Conservation (phyloP, 2,329 filamentous ascomycete species). For the Pseudogymnoascus sp. region DNA sequence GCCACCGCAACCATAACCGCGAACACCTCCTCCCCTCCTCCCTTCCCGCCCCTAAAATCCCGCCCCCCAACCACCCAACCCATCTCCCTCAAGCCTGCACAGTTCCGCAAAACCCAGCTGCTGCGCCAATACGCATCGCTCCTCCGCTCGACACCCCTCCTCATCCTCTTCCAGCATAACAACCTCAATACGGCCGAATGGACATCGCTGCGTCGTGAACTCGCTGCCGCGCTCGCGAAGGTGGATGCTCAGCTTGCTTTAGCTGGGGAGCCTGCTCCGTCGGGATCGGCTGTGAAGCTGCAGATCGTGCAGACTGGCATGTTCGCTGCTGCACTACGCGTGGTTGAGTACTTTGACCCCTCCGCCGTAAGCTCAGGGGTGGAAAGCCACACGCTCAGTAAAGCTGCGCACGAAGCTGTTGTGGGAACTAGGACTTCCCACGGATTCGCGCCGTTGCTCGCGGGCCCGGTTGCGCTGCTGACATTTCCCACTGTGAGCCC, state of each 20-base stretch:
- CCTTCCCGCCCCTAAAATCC: slow-evolving; percentile 12
- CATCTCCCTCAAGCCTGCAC: slow-evolving; percentile 75
- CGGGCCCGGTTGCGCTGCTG: slow-evolving; percentile 72
- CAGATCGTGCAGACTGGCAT: slow-evolving; percentile 86
- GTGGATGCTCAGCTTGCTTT: slow-evolving; percentile 46
- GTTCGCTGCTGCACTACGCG: slow-evolving; percentile 72
- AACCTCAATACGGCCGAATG: slow-evolving; percentile 62
- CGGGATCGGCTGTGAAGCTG: slow-evolving; percentile 51
- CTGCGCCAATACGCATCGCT: slow-evolving; percentile 65
- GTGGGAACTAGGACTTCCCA: slow-evolving; percentile 41
- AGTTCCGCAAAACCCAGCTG: slow-evolving; percentile 85
- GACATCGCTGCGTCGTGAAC: slow-evolving; percentile 55
- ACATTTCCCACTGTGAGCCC: slow-evolving; percentile 78
- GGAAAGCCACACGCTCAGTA: slow-evolving; percentile 49
- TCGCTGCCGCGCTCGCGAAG: slow-evolving; percentile 49
- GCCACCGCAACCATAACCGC: slow-evolving; percentile 43
- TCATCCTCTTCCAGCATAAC: slow-evolving; percentile 67
- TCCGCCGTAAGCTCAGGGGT: slow-evolving; percentile 29
- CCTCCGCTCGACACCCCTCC: slow-evolving; percentile 59
- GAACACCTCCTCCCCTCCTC: slow-evolving; percentile 32
- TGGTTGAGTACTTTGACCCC: slow-evolving; percentile 74
- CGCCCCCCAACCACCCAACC: slow-evolving; percentile 62
- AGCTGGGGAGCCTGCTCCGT: slow-evolving; percentile 41
- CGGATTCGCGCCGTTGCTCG: slow-evolving; percentile 64
- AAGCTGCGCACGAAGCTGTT: slow-evolving; percentile 27